phyloP scores from a whole-genome alignment of 352 stramenopile genomes.

The Phytophthora hibernalis region DNA sequence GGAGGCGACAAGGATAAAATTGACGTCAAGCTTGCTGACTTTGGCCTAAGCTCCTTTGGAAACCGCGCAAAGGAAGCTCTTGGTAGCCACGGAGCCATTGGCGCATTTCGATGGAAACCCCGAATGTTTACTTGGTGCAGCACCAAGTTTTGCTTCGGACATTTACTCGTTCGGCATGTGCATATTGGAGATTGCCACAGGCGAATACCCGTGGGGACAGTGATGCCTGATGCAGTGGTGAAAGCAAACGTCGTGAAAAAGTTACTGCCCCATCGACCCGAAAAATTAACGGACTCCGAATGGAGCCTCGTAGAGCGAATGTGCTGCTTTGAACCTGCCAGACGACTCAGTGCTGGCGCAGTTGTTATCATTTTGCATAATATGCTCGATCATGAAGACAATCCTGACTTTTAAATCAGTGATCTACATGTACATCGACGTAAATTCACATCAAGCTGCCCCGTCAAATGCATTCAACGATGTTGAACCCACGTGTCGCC shows the following conservation, averaged over 20 bases:
- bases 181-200: conserved; percentile 8
- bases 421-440: no score
- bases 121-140: conserved; percentile 10
- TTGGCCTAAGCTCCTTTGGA: conserved; percentile 7
- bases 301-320: conserved; percentile 3
- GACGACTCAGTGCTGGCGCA: neutral
- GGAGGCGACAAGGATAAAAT: neutral
- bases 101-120: conserved; percentile 15
- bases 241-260: no score
- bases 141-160: conserved; percentile 10
- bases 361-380: neutral
- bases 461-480: neutral
- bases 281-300: no score
- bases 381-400: neutral
- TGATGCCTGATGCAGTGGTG: neutral
- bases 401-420: no score
- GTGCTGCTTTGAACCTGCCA: conserved; percentile 18
- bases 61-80: neutral
- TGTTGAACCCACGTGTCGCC: no score
- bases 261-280: no score
- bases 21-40: conserved; percentile 7
- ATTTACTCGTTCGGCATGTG: conserved; percentile 22
- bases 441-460: neutral
- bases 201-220: conserved; percentile 9
- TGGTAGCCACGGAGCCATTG: neutral